A percentile compares a stretch with the other conserved stretches of the same genome.
These are phyloP conservation scores for Podaxis rugospora DNA, from an alignment of 768 basidiomycete species.

Conservation along the genomic window DNA sequence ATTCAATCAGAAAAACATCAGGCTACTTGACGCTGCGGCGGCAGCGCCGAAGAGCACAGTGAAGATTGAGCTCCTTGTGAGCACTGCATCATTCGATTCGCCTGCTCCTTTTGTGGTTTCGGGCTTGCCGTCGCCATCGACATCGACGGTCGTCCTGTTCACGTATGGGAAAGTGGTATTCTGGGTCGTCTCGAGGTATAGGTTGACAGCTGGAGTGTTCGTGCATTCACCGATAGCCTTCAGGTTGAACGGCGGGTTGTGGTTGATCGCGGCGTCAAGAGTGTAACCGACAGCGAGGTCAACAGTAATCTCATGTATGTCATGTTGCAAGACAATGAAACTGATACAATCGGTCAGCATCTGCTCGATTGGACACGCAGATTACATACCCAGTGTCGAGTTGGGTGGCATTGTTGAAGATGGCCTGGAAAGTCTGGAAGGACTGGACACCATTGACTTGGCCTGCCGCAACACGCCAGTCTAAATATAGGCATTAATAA, in stretches of 20 bases:
- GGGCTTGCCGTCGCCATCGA: slow-evolving; percentile 32
- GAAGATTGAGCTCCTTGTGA: background rate
- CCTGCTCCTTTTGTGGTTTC: slow-evolving; percentile 28
- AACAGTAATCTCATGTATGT: slow-evolving; percentile 80
- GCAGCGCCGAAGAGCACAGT: background rate
- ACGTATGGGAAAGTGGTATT: slow-evolving; percentile 63
- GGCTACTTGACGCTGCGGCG: slow-evolving; percentile 2
- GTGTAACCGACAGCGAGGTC: slow-evolving; percentile 89
- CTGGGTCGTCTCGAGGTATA: slow-evolving; percentile 81
- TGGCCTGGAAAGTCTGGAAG: slow-evolving; percentile 60
- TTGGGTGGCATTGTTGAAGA: slow-evolving; percentile 64
- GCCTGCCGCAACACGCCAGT: slow-evolving; percentile 87
- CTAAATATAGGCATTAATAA: slow-evolving; percentile 26
- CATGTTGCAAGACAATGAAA: slow-evolving; percentile 89
- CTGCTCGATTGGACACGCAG: background rate
- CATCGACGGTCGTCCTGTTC: slow-evolving; percentile 31
- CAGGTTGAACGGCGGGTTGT: slow-evolving; percentile 63
- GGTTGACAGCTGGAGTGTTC: slow-evolving; percentile 53
- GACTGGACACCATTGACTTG: slow-evolving; percentile 43
- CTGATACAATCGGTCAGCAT: slow-evolving; percentile 25
- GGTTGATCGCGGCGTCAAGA: slow-evolving; percentile 66
- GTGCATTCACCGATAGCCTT: slow-evolving; percentile 79
- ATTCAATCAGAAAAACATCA: background rate
- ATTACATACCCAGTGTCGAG: slow-evolving; percentile 52
- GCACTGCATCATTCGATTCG: slow-evolving; percentile 10